Evolutionary conservation across 768 basidiomycete genomes (phyloP), one percentile per base, ranked within the genome.

Genomic region (Porphyrellus cyaneotinctus): DNA sequence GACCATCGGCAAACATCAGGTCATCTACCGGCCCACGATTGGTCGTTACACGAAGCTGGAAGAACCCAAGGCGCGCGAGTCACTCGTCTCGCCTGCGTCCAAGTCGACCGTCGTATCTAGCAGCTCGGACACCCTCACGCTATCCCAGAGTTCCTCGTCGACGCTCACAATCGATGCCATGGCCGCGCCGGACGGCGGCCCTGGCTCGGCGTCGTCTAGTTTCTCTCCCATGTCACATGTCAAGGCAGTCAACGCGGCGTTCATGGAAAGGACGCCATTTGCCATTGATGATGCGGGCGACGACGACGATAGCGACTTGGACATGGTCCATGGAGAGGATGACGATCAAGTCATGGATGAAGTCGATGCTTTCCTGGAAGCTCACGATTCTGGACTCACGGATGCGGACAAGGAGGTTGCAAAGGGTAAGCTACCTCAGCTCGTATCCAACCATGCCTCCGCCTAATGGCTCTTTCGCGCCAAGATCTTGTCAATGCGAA

Each of bases 331-430:
- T 24, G 74, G 73, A 14, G 82, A 77, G 45, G 84, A 81, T 42
- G 85, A 86, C 51, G 85, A 87, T 56, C 83, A 82, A 52, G 91
- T 95, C 43, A 80, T 97, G 84, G 91, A 95, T 63, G 94, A 95
- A 78, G 90, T 94, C 49, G 93, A 95, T 64, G 93, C 92, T 0
- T 95, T 95, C 79, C 75, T 97, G 39, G 93, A 97, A 63, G 94
- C 91, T 3, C 90, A 97, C 66, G 94, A 92, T 71, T 84, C 87
- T 8, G 89, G 90, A 17, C 73, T 92, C 48, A 83, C 85, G 4
- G 87, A 88, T 53, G 88, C 83, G 4, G 88, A 93, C 62, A 83
- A 86, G 67, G 80, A 82, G 58, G 78, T 87, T 20, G 87, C 87
- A 8, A 84, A 86, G 70, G 89, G 88, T 87, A 57, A 56, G 78